Percentiles rank a stretch among this genome's conserved stretches.
Conservation (phyloP, 805 yeast species). For the Yarrowia sp. region DNA sequence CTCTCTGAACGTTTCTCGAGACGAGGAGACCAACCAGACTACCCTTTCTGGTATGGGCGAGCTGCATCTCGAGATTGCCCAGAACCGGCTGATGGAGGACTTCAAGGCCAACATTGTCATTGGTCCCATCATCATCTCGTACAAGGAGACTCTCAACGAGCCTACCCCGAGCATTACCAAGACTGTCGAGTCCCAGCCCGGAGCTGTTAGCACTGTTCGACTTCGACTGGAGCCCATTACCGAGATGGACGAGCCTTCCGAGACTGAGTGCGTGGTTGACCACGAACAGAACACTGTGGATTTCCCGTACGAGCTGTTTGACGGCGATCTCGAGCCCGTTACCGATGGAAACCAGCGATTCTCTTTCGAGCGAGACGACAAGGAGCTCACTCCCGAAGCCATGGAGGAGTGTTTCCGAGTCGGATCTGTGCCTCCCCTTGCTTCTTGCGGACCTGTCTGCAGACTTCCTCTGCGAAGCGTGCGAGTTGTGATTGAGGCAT, state of each 20-base stretch:
- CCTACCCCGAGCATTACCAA: not conserved
- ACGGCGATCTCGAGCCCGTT: slow-evolving; percentile 34
- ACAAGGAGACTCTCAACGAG: slow-evolving; percentile 62
- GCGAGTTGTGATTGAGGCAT: slow-evolving; percentile 50
- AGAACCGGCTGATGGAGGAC: slow-evolving; percentile 73
- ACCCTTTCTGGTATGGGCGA: slow-evolving; percentile 97
- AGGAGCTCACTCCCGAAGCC: slow-evolving; percentile 33
- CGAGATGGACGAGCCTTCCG: slow-evolving; percentile 27
- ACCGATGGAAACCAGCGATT: not conserved
- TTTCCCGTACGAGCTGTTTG: slow-evolving; percentile 27
- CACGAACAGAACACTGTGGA: slow-evolving; percentile 45
- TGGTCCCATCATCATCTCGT: slow-evolving; percentile 85
- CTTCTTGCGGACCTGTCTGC: slow-evolving; percentile 45
- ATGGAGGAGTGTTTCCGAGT: slow-evolving; percentile 35
- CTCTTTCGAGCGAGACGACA: slow-evolving; percentile 10
- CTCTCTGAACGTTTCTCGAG: slow-evolving; percentile 61
- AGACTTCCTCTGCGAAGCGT: slow-evolving; percentile 59
- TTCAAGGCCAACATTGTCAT: slow-evolving; percentile 77
- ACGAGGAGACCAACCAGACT: slow-evolving; percentile 88
- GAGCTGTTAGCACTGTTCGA: slow-evolving; percentile 36
- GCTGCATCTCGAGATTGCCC: slow-evolving; percentile 84
- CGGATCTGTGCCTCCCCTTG: slow-evolving; percentile 44
- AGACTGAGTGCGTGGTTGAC: slow-evolving; percentile 39
- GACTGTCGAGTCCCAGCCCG: slow-evolving; percentile 2
- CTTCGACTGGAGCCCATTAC: slow-evolving; percentile 36